phyloP scores from a whole-genome alignment of 2,329 filamentous ascomycete genomes.

The Alternaria novae-zelandiae region DNA sequence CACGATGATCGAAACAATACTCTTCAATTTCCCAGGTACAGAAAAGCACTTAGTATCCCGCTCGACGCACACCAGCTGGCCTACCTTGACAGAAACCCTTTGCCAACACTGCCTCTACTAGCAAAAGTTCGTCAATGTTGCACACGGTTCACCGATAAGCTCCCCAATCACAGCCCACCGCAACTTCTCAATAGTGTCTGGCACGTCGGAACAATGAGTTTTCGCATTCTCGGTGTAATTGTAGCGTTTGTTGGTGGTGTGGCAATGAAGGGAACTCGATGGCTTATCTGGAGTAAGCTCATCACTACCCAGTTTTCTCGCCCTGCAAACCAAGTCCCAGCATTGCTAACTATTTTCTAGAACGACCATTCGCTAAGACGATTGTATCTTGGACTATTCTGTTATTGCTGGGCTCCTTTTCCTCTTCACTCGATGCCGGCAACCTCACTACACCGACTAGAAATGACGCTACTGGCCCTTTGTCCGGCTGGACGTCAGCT shows the following conservation, averaged over 20 bases:
- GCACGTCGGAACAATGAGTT: neutral
- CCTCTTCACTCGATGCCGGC: neutral
- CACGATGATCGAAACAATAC: neutral
- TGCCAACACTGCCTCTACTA: neutral
- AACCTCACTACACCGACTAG: neutral
- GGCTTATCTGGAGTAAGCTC: neutral
- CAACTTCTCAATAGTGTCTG: neutral
- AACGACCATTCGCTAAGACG: neutral
- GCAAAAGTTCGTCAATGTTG: neutral
- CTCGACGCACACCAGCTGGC: neutral
- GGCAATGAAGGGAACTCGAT: neutral
- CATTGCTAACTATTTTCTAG: neutral
- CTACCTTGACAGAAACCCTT: neutral
- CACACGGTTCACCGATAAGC: neutral
- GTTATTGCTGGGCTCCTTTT: neutral
- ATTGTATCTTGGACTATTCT: neutral
- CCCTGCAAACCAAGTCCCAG: neutral
- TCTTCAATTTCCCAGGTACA: neutral
- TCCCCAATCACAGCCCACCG: neutral
- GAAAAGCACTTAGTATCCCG: neutral
- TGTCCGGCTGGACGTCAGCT: neutral
- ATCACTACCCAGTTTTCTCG: neutral
- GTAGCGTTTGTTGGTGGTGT: neutral
- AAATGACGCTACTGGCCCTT: neutral
- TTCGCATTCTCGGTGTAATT: neutral